Evolutionary conservation across 176 grass and related monocot genomes (phyloP).

Genomic region (Oryza rufipogon): DNA sequence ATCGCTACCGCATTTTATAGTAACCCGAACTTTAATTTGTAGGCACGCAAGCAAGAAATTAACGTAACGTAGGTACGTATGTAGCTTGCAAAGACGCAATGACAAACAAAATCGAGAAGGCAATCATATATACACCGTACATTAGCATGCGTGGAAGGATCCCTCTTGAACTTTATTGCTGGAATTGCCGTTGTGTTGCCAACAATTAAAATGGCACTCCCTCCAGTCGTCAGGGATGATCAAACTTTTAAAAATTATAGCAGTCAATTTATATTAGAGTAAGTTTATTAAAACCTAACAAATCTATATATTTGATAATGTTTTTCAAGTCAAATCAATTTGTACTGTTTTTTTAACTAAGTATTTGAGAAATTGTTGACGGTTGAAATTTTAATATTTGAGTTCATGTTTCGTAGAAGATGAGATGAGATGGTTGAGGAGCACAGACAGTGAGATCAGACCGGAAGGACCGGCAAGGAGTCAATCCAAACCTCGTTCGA

Average conservation of each 20-base stretch:
- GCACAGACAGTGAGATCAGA: not conserved
- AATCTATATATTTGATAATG: no score
- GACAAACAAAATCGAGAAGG: not conserved
- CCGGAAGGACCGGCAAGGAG: not conserved
- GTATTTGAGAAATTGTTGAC: no score
- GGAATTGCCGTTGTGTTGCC: not conserved
- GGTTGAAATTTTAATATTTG: no score
- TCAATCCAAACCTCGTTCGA: slow-evolving; percentile 16
- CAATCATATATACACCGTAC: not conserved
- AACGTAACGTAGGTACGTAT: not conserved
- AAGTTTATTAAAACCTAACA: no score
- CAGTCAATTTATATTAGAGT: no score
- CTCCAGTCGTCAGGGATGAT: no score
- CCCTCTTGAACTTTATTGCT: not conserved
- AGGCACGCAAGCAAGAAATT: not conserved
- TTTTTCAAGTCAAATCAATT: no score
- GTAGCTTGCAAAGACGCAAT: not conserved
- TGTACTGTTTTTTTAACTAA: no score
- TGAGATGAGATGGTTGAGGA: not conserved
- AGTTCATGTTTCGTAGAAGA: not conserved
- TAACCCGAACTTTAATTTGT: not conserved
- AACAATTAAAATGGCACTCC: not conserved
- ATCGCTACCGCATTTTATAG: slow-evolving; percentile 29
- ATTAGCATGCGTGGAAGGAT: slow-evolving; percentile 41
- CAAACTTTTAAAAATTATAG: no score